Evolutionary conservation across 169 alveolate species (phyloP).

Genomic region (Plasmodium relictum): DNA sequence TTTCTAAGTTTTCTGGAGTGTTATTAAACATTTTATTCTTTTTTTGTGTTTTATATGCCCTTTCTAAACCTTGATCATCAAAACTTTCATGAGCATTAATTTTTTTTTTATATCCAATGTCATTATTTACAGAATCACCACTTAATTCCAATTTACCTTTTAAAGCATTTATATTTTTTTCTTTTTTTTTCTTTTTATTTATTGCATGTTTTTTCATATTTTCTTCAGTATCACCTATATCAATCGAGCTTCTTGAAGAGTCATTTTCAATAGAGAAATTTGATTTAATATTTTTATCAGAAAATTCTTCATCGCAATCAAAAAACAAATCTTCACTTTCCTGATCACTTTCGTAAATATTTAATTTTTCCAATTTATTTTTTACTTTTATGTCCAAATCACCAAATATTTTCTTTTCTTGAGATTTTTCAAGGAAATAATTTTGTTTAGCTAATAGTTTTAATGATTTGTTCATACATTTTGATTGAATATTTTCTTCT

Average conservation of each 20-base stretch:
- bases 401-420: conserved; percentile 57
- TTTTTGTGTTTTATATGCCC: too few species aligned
- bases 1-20: too few species aligned
- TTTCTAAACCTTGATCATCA: too few species aligned
- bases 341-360: conserved; percentile 19
- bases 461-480: conserved; percentile 78
- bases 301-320: conserved; percentile 70
- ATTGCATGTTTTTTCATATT: neutral
- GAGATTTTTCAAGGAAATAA: conserved; percentile 85
- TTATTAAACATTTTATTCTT: too few species aligned
- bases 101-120: too few species aligned
- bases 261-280: neutral
- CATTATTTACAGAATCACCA: too few species aligned
- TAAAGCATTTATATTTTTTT: neutral
- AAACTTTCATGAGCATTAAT: too few species aligned
- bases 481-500: conserved; percentile 79
- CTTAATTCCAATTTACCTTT: too few species aligned
- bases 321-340: conserved; percentile 65
- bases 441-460: conserved; percentile 81
- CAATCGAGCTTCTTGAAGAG: neutral
- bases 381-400: conserved; percentile 39
- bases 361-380: conserved; percentile 22
- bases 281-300: conserved; percentile 30
- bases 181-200: conserved; percentile 3
- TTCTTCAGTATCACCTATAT: neutral